Evolutionary conservation across 176 grass and related monocot species (phyloP).

Genomic region (Stipa capillata): DNA sequence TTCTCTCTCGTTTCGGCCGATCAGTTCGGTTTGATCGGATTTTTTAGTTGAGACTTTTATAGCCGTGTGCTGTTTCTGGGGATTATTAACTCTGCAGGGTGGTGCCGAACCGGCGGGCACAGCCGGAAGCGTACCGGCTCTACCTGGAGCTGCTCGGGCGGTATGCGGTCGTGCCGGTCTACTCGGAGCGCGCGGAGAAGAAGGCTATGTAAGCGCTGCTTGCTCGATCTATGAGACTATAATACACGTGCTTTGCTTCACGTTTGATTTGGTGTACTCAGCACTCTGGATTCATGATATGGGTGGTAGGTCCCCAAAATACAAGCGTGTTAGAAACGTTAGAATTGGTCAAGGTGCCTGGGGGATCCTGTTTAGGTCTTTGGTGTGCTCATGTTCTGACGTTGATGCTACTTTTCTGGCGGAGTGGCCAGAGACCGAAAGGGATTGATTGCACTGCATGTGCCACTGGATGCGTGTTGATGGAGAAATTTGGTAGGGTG

Average conservation of each 20-base stretch:
- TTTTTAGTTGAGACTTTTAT: background rate
- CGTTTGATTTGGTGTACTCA: background rate
- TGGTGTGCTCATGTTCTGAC: background rate
- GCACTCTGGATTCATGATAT: background rate
- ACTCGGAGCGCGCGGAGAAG: background rate
- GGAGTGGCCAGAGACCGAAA: background rate
- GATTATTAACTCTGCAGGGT: slow-evolving; percentile 22
- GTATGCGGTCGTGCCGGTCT: slow-evolving; percentile 24
- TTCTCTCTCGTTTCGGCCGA: background rate
- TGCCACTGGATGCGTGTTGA: background rate
- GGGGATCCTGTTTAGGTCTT: background rate
- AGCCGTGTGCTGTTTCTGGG: background rate
- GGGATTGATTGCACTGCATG: background rate
- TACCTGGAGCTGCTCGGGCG: slow-evolving; percentile 52
- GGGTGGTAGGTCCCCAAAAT: background rate
- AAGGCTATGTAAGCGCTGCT: slow-evolving; percentile 18
- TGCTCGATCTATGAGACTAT: background rate
- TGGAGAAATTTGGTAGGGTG: background rate
- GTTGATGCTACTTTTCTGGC: background rate
- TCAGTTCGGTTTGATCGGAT: background rate
- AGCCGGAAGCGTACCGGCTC: slow-evolving; percentile 62
- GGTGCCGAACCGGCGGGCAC: slow-evolving; percentile 37
- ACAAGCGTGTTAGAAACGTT: background rate
- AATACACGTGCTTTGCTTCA: background rate
- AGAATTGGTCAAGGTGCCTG: background rate